Base-by-base conservation (phyloP, 805 yeast species). In the Saccharomycodes ludwigii region DNA sequence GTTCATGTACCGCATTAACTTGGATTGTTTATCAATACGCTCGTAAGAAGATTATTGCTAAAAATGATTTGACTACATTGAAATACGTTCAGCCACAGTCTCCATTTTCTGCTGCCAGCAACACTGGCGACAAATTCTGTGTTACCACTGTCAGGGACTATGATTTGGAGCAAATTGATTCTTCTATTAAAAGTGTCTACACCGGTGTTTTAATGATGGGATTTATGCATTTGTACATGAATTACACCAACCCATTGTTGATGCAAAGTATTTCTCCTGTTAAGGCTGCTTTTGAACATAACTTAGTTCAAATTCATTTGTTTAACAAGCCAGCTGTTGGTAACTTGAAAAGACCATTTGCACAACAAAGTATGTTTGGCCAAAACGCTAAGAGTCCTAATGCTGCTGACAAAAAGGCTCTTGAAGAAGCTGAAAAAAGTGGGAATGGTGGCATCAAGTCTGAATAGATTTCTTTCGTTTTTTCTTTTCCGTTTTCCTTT, bases 201-300 rank as follows among this genome's bases (percentile, higher is more conserved):
- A 81, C 93, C 41, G 80, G 93, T 42, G 54, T 86, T 46, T 95
- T 94, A 48, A 84, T 91, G 94, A 86, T 91, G 86, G 94, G 79
- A 17, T 81, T 88, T 76, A 86, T 88, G 97, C 98, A 91, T 61
- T 52, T 91, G 40, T 88, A 88, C 74, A 74, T 91, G 93, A 80
- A 84, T 62, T 91, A 84, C 70, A 85, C 96, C 58, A 85, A 91
- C 63, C 98, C 98, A 38, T 71, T 91, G 55, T 75, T 91, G 45
- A 80, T 88, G 85, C 97, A 91, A 66, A 76, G 86, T 41, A 72
- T 91, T 46, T 72, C 93, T 32, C 88, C 95, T 32, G 64, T 91
- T 48, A 91, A 91, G 72, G 65, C 81, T 46, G 94, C 94, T 29
- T 61, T 84, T 35, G 97, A 91, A 65, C 64, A 82, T 50, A 85